phyloP scores from a whole-genome alignment of 2,329 filamentous ascomycete genomes.

The Neonectria punicea region DNA sequence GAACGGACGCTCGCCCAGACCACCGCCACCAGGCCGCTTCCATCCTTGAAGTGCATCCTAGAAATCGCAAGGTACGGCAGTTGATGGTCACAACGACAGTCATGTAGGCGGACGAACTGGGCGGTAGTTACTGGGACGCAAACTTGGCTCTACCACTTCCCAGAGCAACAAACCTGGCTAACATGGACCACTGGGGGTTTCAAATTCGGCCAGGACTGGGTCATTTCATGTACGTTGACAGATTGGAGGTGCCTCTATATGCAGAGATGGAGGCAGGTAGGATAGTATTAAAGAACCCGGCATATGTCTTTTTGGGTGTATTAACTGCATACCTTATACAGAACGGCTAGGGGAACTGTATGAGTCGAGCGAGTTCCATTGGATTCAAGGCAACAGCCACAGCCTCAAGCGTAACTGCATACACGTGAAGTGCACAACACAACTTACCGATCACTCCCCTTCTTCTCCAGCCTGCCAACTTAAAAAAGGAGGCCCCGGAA shows the following conservation, averaged over 20 bases:
- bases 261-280: background rate
- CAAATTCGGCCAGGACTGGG: background rate
- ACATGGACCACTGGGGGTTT: conserved; percentile 6
- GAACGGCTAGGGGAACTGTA: conserved; percentile 21
- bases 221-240: conserved; percentile 2
- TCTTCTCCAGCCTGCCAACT: conserved; percentile 5
- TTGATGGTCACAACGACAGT: background rate
- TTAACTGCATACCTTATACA: background rate
- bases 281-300: background rate
- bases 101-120: background rate
- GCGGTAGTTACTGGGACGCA: background rate
- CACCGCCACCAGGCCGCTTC: background rate
- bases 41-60: background rate
- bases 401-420: conserved; percentile 28
- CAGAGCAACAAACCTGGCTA: background rate
- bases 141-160: background rate
- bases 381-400: conserved; percentile 31
- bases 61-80: background rate
- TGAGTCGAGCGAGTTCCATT: conserved; percentile 23
- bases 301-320: background rate
- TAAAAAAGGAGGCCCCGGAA: background rate
- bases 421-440: too few relatives aligned
- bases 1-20: conserved; percentile 8
- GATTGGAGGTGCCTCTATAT: background rate
- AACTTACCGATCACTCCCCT: background rate